Percentiles rank a stretch among this genome's conserved stretches.
These are phyloP conservation scores for Citeromyces siamensis DNA, from an alignment of 1,139 yeast genomes.

Conservation along the genomic window DNA sequence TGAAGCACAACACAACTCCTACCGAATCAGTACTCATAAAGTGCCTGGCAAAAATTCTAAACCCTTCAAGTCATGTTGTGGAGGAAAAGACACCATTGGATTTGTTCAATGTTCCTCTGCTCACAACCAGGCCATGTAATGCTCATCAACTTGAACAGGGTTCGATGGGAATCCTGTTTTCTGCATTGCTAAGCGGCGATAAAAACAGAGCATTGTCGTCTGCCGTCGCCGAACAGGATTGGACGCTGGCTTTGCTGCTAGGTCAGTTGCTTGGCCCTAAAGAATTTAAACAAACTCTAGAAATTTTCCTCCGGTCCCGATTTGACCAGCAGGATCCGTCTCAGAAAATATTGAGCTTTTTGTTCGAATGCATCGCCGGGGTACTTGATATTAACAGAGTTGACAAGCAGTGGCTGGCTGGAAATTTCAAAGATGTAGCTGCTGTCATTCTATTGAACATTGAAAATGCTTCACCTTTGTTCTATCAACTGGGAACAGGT, in stretches of 20 bases:
- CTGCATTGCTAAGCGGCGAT: slow-evolving; percentile 45
- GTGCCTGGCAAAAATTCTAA: slow-evolving; percentile 12
- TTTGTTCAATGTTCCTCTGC: background rate
- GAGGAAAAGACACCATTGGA: slow-evolving; percentile 3
- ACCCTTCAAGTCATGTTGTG: slow-evolving; percentile 12
- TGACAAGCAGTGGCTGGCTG: slow-evolving; percentile 16
- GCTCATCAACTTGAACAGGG: slow-evolving; percentile 12
- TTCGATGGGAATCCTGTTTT: slow-evolving; percentile 16
- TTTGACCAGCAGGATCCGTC: slow-evolving; percentile 18
- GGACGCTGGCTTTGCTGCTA: slow-evolving; percentile 67
- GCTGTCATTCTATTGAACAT: slow-evolving; percentile 17
- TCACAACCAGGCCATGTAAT: slow-evolving; percentile 9
- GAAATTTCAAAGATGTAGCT: slow-evolving; percentile 14
- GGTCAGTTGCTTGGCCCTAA: slow-evolving; percentile 56
- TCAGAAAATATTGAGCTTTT: slow-evolving; percentile 11
- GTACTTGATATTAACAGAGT: background rate
- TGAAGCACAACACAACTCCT: slow-evolving; percentile 3
- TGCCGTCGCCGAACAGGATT: slow-evolving; percentile 54
- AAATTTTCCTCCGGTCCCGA: slow-evolving; percentile 31
- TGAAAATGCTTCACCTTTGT: slow-evolving; percentile 26
- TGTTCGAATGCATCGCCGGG: background rate
- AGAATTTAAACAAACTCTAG: slow-evolving; percentile 46
- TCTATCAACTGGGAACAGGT: slow-evolving; percentile 42
- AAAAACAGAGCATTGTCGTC: slow-evolving; percentile 52
- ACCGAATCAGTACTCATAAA: slow-evolving; percentile 9